Evolutionary conservation across 1,284 basidiomycete genomes (phyloP).

Genomic region (Tylopilus sp.): DNA sequence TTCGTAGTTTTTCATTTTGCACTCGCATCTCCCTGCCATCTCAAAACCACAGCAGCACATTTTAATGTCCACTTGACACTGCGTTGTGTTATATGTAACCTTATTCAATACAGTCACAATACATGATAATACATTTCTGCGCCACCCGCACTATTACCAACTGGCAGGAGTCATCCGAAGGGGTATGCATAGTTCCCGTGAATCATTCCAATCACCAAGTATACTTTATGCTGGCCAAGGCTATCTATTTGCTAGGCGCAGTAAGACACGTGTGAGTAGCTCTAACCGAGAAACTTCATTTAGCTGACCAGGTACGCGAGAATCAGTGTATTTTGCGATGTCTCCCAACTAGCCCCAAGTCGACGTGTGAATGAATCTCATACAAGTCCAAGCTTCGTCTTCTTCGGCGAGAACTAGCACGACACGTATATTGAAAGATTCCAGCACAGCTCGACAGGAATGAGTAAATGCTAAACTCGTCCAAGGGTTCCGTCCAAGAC

Average conservation of each 20-base stretch:
- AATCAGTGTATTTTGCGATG: conserved; percentile 1
- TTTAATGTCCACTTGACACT: conserved; percentile 11
- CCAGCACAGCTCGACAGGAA: neutral
- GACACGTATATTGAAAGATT: conserved; percentile 5
- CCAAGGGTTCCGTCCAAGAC: neutral
- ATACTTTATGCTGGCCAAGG: neutral
- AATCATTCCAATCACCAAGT: conserved; percentile 9
- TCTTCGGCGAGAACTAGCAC: conserved; percentile 32
- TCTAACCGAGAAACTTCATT: conserved; percentile 1
- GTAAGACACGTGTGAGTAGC: conserved; percentile 4
- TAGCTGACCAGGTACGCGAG: conserved; percentile 12
- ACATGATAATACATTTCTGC: conserved; percentile 4
- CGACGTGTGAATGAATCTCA: conserved; percentile 21
- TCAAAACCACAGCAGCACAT: conserved; percentile 14
- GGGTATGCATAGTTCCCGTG: neutral
- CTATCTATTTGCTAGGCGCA: conserved; percentile 8
- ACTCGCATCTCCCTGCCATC: conserved; percentile 9
- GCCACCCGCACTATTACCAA: neutral
- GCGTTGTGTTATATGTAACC: conserved; percentile 22
- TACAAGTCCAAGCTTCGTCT: conserved; percentile 11
- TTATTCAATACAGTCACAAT: conserved; percentile 15
- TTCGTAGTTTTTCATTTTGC: conserved; percentile 7
- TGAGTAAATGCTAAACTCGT: neutral
- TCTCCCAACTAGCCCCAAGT: conserved; percentile 1
- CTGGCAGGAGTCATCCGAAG: neutral